These are phyloP conservation scores for Tillandsia fasciculata DNA, from an alignment of 176 grass and related monocot genomes.

Conservation along the genomic window DNA sequence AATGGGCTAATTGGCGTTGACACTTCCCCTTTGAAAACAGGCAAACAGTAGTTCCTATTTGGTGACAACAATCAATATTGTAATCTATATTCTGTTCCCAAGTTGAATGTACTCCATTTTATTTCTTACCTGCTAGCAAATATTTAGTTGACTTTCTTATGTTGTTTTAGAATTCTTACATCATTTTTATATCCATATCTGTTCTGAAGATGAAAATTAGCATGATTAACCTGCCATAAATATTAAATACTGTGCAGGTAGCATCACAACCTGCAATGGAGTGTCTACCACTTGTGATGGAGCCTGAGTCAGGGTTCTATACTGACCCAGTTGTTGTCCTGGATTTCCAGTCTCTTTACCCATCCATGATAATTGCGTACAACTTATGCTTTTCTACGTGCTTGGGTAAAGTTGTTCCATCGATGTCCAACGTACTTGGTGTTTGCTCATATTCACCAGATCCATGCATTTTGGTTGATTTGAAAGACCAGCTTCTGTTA, in stretches of 20 bases:
- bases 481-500: slow-evolving; percentile 59
- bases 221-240: slow-evolving; percentile 1
- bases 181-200: background rate
- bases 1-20: too few relatives aligned
- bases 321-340: slow-evolving; percentile 84
- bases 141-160: background rate
- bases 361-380: slow-evolving; percentile 99
- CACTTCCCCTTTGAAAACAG: too few relatives aligned
- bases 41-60: too few relatives aligned
- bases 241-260: slow-evolving; percentile 44
- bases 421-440: slow-evolving; percentile 74
- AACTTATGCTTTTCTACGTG: slow-evolving; percentile 93
- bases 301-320: slow-evolving; percentile 95
- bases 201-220: background rate
- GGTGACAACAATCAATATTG: too few relatives aligned
- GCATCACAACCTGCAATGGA: slow-evolving; percentile 98
- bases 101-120: too few relatives aligned
- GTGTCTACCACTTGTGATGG: slow-evolving; percentile 96
- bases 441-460: slow-evolving; percentile 75
- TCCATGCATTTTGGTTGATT: slow-evolving; percentile 33
- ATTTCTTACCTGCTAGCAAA: too few relatives aligned
- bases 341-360: slow-evolving; percentile 99
- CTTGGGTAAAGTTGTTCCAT: slow-evolving; percentile 90
- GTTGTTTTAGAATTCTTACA: background rate
- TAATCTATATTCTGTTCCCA: too few relatives aligned